Evolutionary conservation across 495 filamentous ascomycete species (phyloP), one percentile per base, ranked within the genome.

Genomic region (Penicillium atrosanguineum): DNA sequence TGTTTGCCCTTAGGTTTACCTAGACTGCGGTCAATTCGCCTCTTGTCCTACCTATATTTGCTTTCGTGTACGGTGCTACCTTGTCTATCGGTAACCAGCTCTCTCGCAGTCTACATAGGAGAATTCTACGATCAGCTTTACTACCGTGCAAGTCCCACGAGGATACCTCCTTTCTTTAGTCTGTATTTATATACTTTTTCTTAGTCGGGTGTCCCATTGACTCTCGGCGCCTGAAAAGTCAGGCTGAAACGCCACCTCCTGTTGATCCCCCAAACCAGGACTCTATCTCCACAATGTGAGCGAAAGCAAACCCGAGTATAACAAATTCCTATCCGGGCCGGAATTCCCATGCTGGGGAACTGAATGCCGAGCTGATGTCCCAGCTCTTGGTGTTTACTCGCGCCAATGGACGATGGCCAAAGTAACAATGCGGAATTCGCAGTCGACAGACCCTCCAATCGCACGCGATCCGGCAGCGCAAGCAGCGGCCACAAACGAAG

Each of bases 401-500:
- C 59, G 56, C 60, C 69, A 73, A 73, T 75, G 72, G 70, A 75
- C 61, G 55, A 71, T 70, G 67, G 55, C 56, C 46, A 63, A 55
- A 53, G 48, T 45, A 67, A 53, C 52, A 63, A 56, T 51, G 61
- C 60, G 56, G 63, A 58, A 52, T 54, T 54, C 53, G 53, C 61
- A 59, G 52, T 65, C 38, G 57, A 68, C 61, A 56, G 53, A 48
- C 54, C 54, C 48, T 50, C 69, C 41, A 69, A 64, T 55, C 69
- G 73, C 45, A 39, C 65, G 46, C 73, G 72, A 52, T 70, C 72
- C 14, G 65, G 54, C 49, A 75, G 69, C 61, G 64, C 68, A 61
- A 72, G 59, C 63, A 71, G 69, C 57, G 68, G 73, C 47, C 86
- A 87, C 70, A 87, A 79, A 64, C 79, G 85, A 63, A 87, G 74